phyloP scores from a whole-genome alignment of 441 rosid species.

The Pelargonium australe region DNA sequence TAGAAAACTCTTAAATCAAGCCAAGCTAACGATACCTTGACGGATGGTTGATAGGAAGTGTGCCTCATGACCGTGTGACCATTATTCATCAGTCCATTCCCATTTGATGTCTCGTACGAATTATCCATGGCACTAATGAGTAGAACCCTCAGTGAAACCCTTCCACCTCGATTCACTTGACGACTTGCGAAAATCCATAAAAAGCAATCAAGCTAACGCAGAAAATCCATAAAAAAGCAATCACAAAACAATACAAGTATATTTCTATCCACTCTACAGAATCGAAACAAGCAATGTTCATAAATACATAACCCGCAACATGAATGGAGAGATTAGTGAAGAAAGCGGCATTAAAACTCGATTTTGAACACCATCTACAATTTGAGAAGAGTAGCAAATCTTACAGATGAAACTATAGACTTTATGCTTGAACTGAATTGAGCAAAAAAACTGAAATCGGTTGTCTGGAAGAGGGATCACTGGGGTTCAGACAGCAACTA shows the following conservation, averaged over 20 bases:
- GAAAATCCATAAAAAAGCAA: constrained; percentile 22
- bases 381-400: constrained; percentile 15
- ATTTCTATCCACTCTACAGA: not conserved
- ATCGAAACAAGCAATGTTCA: not conserved
- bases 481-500: constrained; percentile 12
- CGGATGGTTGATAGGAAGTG: constrained; percentile 21
- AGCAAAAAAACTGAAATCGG: constrained; percentile 11
- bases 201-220: constrained; percentile 12
- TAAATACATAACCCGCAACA: not conserved
- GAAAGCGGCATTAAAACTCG: constrained; percentile 5
- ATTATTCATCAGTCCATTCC: constrained; percentile 22
- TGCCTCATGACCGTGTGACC: constrained; percentile 17
- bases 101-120: constrained; percentile 38
- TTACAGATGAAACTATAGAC: constrained; percentile 5
- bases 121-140: constrained; percentile 42
- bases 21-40: constrained; percentile 31
- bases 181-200: constrained; percentile 19
- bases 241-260: not conserved
- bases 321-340: not conserved
- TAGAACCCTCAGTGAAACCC: constrained; percentile 22
- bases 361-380: constrained; percentile 1
- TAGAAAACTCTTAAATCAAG: constrained; percentile 56
- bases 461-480: constrained; percentile 8
- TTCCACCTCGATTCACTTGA: constrained; percentile 22
- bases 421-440: constrained; percentile 10